Evolutionary conservation across 352 stramenopile species (phyloP).

Genomic region (Phytopythium chamaehyphon): DNA sequence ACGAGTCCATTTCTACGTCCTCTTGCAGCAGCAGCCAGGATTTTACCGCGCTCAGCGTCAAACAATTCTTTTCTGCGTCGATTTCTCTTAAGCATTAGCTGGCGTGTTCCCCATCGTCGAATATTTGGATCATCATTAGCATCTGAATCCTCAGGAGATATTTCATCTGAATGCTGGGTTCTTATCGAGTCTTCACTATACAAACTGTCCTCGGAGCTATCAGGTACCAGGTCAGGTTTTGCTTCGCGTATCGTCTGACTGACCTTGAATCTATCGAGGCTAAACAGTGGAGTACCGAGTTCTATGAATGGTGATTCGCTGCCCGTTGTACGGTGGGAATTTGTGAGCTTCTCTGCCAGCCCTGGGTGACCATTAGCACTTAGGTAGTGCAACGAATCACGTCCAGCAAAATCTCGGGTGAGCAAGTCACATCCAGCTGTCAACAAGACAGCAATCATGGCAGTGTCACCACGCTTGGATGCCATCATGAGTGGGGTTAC

Average conservation of each 20-base stretch:
- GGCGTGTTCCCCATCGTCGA: constrained; percentile 31
- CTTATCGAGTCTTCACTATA: background rate
- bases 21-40: constrained; percentile 26
- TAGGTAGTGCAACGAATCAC: constrained; percentile 35
- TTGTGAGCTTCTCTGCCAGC: constrained; percentile 28
- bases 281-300: constrained; percentile 4
- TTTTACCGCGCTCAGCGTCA: constrained; percentile 35
- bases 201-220: background rate
- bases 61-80: constrained; percentile 20
- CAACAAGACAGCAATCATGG: constrained; percentile 36
- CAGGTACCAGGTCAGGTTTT: background rate
- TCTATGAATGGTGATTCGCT: constrained; percentile 7
- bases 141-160: background rate
- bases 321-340: constrained; percentile 5
- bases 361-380: constrained; percentile 39
- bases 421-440: constrained; percentile 26
- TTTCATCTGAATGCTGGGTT: background rate
- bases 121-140: constrained; percentile 14
- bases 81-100: constrained; percentile 30
- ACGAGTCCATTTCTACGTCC: constrained; percentile 55
- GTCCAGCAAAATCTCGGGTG: constrained; percentile 41
- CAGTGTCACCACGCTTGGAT: constrained; percentile 32
- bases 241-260: background rate
- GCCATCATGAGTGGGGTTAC: constrained; percentile 41
- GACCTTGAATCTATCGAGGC: background rate